Base-by-base conservation (phyloP, 1,139 yeast genomes). In the Geotrichum phurueaensis region DNA sequence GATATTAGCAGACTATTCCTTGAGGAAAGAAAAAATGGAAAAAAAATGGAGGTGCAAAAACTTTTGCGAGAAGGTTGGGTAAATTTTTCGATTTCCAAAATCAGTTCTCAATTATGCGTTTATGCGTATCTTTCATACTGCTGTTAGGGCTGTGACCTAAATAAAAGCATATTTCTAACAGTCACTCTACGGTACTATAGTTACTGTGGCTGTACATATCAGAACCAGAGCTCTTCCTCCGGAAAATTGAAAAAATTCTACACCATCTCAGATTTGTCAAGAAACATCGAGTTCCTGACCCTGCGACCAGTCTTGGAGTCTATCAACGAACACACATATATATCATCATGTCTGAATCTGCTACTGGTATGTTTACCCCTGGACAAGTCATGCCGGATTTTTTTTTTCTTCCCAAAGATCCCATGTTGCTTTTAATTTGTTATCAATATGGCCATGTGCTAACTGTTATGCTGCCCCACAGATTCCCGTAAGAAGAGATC, bases 401-500 rank as follows among this genome's bases (percentile, higher is more conserved):
- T 39, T 39, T 39, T 39, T 5, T 3, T 36, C 18, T 36, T 10
- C 6, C 15, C 6, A 33, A 29, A 6, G n/a, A 33, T 33, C n/a
- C 39, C 15, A 13, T 33, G 3, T 9, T 12, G 39, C 13, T 13
- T 1, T 33, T 15, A 33, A 9, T 12, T 13, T 33, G 1, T 12
- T 36, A 12, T n/a, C n/a, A 7, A 18, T 33, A 13, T 13, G 18
- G 18, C 47, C n/a, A 15, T 39, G 5, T n/a, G 18, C 47, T 39
- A 39, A 39, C 47, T n/a, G 47, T 39, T n/a, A 39, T 39, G 18
- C 47, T 39, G 47, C 18, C 18, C 20, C 2, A n/a, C 18, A 39
- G 27, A 22, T 54, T 29, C 25, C 7, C 70, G 72, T 83, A 81
- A 77, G 85, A 85, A 84, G 89, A 86, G 87, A 89, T 86, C 90